phyloP scores from a whole-genome alignment of 2,329 filamentous ascomycete genomes.

The Alternaria sp. region DNA sequence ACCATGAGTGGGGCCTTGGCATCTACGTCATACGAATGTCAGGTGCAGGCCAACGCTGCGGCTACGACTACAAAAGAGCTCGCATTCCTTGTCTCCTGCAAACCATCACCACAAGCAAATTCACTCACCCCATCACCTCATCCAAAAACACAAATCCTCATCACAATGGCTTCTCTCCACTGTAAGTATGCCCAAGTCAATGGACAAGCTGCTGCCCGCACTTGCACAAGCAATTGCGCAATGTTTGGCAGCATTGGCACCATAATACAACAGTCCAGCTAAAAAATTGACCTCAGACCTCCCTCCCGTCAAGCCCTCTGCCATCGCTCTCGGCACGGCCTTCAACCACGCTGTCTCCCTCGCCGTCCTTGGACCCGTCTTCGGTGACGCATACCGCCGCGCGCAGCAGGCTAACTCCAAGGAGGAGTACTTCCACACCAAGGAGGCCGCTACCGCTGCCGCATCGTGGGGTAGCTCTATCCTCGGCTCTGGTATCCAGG shows the following conservation, averaged over 20 bases:
- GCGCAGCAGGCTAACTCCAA: slow-evolving; percentile 92
- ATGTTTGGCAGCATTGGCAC: slow-evolving; percentile 16
- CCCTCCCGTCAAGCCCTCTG: slow-evolving; percentile 93
- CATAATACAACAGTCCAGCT: slow-evolving; percentile 21
- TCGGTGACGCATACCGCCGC: slow-evolving; percentile 93
- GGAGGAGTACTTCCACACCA: slow-evolving; percentile 94
- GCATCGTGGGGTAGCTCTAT: slow-evolving; percentile 91
- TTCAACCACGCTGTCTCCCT: slow-evolving; percentile 95
- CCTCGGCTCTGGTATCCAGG: slow-evolving; percentile 86
- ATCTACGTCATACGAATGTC: slow-evolving; percentile 45
- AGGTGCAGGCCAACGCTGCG: slow-evolving; percentile 36
- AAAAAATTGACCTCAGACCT: slow-evolving; percentile 62
- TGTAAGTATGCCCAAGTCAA: slow-evolving; percentile 57
- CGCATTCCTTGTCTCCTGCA: slow-evolving; percentile 36
- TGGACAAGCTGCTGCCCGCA: neutral
- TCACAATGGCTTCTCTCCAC: slow-evolving; percentile 67
- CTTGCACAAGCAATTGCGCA: slow-evolving; percentile 21
- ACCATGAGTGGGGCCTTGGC: slow-evolving; percentile 23
- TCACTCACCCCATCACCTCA: slow-evolving; percentile 23
- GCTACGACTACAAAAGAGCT: slow-evolving; percentile 45
- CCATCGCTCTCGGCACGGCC: slow-evolving; percentile 92
- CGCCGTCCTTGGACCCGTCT: slow-evolving; percentile 86
- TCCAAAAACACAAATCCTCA: slow-evolving; percentile 28
- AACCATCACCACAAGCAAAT: slow-evolving; percentile 23
- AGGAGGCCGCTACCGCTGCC: slow-evolving; percentile 88